Evolutionary conservation across 768 basidiomycete genomes (phyloP).

Genomic region (Mycena albidolilacea): DNA sequence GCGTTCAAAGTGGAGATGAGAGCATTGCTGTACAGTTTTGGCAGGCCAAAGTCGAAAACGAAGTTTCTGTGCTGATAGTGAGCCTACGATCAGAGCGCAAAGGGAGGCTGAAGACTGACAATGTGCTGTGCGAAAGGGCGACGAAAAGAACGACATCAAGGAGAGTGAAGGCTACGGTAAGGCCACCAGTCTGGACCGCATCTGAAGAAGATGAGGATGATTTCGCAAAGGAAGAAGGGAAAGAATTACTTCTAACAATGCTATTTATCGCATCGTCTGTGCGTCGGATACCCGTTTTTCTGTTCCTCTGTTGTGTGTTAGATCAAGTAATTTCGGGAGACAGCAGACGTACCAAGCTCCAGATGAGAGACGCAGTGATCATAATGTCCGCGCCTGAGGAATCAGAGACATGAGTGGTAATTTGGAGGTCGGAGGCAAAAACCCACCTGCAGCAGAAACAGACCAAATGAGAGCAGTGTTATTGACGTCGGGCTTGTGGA

Average conservation of each 20-base stretch:
- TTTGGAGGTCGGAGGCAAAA: background rate
- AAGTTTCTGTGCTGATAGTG: background rate
- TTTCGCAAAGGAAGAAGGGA: background rate
- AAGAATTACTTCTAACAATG: background rate
- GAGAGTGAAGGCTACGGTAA: background rate
- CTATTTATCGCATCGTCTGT: background rate
- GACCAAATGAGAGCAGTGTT: background rate
- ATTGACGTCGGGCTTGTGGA: background rate
- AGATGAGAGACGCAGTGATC: background rate
- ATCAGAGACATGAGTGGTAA: background rate
- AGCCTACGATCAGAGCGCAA: background rate
- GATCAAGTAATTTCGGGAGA: background rate
- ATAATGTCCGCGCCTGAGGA: background rate
- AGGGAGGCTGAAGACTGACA: background rate
- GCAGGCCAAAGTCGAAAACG: background rate
- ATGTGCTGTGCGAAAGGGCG: background rate
- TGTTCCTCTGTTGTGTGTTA: background rate
- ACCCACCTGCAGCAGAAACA: background rate
- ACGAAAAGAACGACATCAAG: constrained; percentile 10
- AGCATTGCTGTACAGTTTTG: constrained; percentile 2
- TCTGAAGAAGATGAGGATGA: background rate
- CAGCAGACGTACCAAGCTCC: background rate
- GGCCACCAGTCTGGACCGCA: background rate
- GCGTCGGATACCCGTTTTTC: background rate
- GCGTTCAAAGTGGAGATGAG: background rate